Percentiles rank a stretch among this genome's conserved stretches.
These are phyloP conservation scores for Phialophora macrospora DNA, from an alignment of 2,329 filamentous ascomycete species.

Conservation along the genomic window DNA sequence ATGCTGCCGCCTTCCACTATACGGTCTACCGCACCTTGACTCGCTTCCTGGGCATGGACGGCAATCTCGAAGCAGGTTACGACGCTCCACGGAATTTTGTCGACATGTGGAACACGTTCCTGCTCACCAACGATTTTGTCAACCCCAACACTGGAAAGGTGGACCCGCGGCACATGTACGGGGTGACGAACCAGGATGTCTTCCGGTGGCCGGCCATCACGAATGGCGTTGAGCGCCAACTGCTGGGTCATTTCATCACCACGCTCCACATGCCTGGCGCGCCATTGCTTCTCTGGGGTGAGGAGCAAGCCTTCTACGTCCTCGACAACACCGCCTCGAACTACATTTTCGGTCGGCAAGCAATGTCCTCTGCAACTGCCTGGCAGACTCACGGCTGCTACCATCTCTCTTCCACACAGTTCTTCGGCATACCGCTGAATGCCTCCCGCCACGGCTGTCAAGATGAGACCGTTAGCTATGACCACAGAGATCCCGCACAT, in stretches of 20 bases:
- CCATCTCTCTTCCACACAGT: slow-evolving; percentile 60
- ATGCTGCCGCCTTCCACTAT: slow-evolving; percentile 67
- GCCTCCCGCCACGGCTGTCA: slow-evolving; percentile 59
- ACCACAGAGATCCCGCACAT: slow-evolving; percentile 67
- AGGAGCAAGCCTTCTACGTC: slow-evolving; percentile 69
- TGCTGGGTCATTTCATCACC: slow-evolving; percentile 64
- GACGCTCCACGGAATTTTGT: slow-evolving; percentile 62
- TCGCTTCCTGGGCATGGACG: slow-evolving; percentile 65
- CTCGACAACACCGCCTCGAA: slow-evolving; percentile 68
- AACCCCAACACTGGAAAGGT: slow-evolving; percentile 66
- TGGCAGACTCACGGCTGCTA: slow-evolving; percentile 72
- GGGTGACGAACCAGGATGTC: slow-evolving; percentile 69
- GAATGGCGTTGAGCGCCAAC: slow-evolving; percentile 62
- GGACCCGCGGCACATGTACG: slow-evolving; percentile 69
- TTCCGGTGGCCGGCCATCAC: slow-evolving; percentile 66
- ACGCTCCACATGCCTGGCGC: slow-evolving; percentile 66
- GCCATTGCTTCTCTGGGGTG: slow-evolving; percentile 65
- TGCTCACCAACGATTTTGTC: slow-evolving; percentile 63
- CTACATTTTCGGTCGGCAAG: slow-evolving; percentile 68
- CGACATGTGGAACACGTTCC: slow-evolving; percentile 61
- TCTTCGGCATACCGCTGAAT: slow-evolving; percentile 63
- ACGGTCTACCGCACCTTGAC: slow-evolving; percentile 67
- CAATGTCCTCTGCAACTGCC: slow-evolving; percentile 65
- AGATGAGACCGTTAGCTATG: slow-evolving; percentile 55
- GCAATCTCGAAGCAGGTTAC: slow-evolving; percentile 59